Evolutionary conservation across 1,284 basidiomycete genomes (phyloP), one percentile per base, ranked within the genome.

Genomic region (Cystobasidiaceae sp.): DNA sequence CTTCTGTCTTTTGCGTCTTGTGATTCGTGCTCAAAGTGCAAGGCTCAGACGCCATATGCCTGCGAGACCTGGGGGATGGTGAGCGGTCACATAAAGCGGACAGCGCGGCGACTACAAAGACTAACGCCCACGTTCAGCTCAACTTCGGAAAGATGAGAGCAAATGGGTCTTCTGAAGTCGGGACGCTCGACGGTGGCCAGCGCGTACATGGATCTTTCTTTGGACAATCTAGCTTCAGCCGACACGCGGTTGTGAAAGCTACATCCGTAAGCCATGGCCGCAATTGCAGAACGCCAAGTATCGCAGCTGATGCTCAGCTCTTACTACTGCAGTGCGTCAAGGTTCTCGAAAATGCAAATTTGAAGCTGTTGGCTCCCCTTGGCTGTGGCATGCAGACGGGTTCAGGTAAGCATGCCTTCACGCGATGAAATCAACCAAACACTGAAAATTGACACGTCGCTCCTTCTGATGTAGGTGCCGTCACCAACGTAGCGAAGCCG

Each of bases 141-240:
- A 58, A 58, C 44, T 58, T 58, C 27, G 56, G 56, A 17, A 41
- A 44, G 15, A 13, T 44, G 28, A 39, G 56, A 2, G 17, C 30
- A 4, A 19, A 3, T 25, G 56, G 56, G 6, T 46, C 39, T 30
- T 23, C n/a, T 4, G 28, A 28, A 25, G 21, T 25, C 41, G 56
- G 39, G 2, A 44, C 56, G 11, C n/a, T 23, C 5, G 39, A 13
- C n/a, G 45, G 44, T 48, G 51, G 51, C 3, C 15, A 15, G 19
- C 27, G 51, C 27, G 51, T 55, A 8, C 51, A 55, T 34, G 51
- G 51, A 15, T 30, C 51, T 7, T 55, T 55, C 51, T 55, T 55
- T n/a, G 51, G 51, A 9, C 51, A 55, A 33, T 55, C 51, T 8
- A 55, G 51, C 51, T 55, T 55, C n/a, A 33, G 51, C 27, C 32